Percentiles rank a stretch among this genome's conserved stretches.
phyloP scores from a whole-genome alignment of 495 filamentous ascomycete species.

The Astrothelium macrocarpum region DNA sequence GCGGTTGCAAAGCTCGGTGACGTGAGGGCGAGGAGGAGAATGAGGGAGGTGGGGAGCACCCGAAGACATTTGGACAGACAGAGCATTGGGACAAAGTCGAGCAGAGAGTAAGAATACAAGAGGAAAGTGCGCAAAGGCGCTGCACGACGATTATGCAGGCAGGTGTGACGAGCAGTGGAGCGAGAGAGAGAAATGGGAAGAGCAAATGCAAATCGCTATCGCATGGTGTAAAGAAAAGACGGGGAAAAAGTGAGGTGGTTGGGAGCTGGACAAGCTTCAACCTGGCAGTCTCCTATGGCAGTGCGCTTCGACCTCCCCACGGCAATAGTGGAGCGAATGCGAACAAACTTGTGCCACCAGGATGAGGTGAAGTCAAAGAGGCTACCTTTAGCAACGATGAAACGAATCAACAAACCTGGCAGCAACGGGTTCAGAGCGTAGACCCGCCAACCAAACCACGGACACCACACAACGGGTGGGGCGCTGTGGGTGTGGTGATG shows the following conservation, averaged over 20 bases:
- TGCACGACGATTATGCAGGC: not conserved
- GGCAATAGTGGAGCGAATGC: not conserved
- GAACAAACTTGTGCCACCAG: conserved; percentile 2
- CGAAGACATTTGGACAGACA: not conserved
- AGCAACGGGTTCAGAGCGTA: not conserved
- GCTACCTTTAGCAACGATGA: not conserved
- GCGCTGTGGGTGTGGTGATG: not conserved
- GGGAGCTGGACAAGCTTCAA: conserved; percentile 2
- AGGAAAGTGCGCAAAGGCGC: not conserved
- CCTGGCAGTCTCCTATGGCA: not conserved
- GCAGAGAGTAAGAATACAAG: not conserved
- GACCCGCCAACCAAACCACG: not conserved
- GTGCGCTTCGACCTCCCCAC: not conserved
- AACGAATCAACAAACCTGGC: not conserved
- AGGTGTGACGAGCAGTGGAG: not conserved
- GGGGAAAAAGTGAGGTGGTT: not conserved
- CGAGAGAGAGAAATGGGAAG: not conserved
- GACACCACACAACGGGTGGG: not conserved
- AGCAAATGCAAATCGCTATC: not conserved
- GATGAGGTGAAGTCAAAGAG: not conserved
- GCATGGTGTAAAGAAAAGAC: not conserved
- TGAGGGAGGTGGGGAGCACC: not conserved
- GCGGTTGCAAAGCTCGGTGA: not conserved
- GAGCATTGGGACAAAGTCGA: not conserved
- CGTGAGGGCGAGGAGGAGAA: not conserved